Base-by-base conservation (phyloP, 345 rosid species). In the Brassica rapa region DNA sequence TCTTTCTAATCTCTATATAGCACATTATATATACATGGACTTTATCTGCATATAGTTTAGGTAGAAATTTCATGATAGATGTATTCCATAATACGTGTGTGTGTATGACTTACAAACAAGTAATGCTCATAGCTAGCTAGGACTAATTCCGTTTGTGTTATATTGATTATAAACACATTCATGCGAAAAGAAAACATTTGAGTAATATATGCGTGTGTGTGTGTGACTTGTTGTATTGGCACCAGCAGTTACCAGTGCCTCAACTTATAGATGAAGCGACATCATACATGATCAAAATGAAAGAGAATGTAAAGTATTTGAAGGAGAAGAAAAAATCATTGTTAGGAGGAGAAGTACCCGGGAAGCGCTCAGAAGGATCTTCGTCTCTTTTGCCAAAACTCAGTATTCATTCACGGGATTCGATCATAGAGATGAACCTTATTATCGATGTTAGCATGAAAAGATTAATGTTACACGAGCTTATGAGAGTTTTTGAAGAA, bases 351-450 rank as follows among this genome's bases (percentile, higher is more conserved):
- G 67, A 33, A 39, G 51, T 63, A 27, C 29, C 29, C 1, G 19
- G 21, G 35, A 71, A 71, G 59, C 72, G 53, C 24, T 63, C 27
- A 39, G 29, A 55, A 35, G 76, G 27, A 9, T 57, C 68, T 33
- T 77, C 35, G 14, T 72, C 33, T 19, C 67, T 19, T 46, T n/a
- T 15, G 23, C 83, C 83, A 4, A 63, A 66, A 53, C 75, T 80
- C 46, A 70, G 30, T 35, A 19, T 80, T 11, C 55, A 53, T 25
- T 75, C 74, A 2, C 19, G 74, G 27, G 75, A 33, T 46, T 80
- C 82, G 14, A 80, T 25, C 66, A 61, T 80, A 33, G 75, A 80
- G 30, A 41, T 80, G 75, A 80, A 74, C 21, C 51, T 80, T 25
- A 23, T 69, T 9, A 19, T 69, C 21, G 41, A 39, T 71, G 25